A percentile compares a stretch with the other conserved stretches of the same genome.
Conservation (phyloP, 208 protist species). For the Trypanosomatidae sp. region DNA sequence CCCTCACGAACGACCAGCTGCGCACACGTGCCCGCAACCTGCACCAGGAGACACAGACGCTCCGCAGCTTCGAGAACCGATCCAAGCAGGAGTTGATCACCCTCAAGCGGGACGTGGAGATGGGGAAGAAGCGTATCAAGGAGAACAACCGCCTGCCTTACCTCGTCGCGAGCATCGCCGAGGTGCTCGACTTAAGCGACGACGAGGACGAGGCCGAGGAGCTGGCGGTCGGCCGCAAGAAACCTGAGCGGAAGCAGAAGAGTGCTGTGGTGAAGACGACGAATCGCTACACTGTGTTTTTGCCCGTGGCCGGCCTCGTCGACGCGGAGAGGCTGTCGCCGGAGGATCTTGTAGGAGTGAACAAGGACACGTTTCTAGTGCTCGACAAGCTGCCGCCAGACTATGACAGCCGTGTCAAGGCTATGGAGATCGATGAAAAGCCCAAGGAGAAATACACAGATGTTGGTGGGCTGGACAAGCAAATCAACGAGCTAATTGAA, state of each 20-base stretch:
- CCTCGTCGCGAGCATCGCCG: constrained; percentile 84
- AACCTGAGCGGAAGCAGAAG: constrained; percentile 88
- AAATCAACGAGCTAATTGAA: constrained; percentile 99
- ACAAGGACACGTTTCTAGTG: constrained; percentile 99
- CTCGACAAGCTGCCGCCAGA: constrained; percentile 99
- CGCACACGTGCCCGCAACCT: constrained; percentile 46
- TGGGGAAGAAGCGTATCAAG: constrained; percentile 67
- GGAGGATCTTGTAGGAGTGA: constrained; percentile 99
- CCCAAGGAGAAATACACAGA: constrained; percentile 99
- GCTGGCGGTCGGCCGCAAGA: constrained; percentile 63
- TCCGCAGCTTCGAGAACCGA: constrained; percentile 63
- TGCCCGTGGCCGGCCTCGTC: constrained; percentile 99
- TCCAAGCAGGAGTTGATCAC: constrained; percentile 49
- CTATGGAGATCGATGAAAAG: constrained; percentile 99
- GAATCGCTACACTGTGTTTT: constrained; percentile 99
- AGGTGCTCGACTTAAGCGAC: constrained; percentile 82
- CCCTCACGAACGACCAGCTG: constrained; percentile 77
- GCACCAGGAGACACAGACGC: constrained; percentile 68
- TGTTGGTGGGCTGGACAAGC: constrained; percentile 99
- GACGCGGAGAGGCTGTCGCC: constrained; percentile 96
- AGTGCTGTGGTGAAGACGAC: constrained; percentile 99
- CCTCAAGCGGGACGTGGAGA: constrained; percentile 64
- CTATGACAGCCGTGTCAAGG: constrained; percentile 99
- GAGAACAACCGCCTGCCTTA: constrained; percentile 89
- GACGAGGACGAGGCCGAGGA: constrained; percentile 80